Base-by-base conservation (phyloP, 805 yeast genomes). In the Kodamaea nitidulidarum region DNA sequence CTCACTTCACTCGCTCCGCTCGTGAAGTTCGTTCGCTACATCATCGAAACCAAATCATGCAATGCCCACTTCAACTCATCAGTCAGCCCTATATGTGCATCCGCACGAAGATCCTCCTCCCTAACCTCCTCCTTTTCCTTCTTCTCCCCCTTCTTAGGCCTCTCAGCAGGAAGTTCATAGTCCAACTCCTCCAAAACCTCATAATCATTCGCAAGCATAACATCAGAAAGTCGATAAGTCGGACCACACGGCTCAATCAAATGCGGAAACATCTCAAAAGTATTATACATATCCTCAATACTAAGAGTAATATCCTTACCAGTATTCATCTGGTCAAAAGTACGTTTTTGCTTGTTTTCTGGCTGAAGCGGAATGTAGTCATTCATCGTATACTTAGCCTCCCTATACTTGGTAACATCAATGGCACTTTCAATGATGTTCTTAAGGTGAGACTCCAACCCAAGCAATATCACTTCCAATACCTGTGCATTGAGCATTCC, bases 401-500 rank as follows among this genome's bases (percentile, higher is more conserved):
- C 73, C 36, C 88, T 64, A 50, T 78, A 79, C 44, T 81, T 73
- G 5, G 82, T 83, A 2, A 80, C 74, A 52, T 85, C 95, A 32
- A 87, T 74, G 2, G 88, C 78, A 46, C 78, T 76, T 51, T 87
- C 93, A 4, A 91, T 61, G 8, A 90, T 66, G 43, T 78, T 76
- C 50, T 82, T 84, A 47, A 93, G 61, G 61, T 88, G 91, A 24
- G 75, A 70, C 54, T 91, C 97, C 31, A 93, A 65, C 0, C 96
- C 97, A n/a, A 84, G 60, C 15, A 80, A 66, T 46, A 90, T 57
- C 14, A 93, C 65, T 40, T 88, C 95, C n/a, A 85, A 75, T 4
- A 84, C 85, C 15, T 79, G 80, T n/a, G 81, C 73, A 32, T 79
- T 81, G n/a, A 91, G 70, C 11, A 80, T 78, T 1, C 95, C 95